phyloP scores from a whole-genome alignment of 139 green algal species.

The Deuterostichococcus epilithicus region DNA sequence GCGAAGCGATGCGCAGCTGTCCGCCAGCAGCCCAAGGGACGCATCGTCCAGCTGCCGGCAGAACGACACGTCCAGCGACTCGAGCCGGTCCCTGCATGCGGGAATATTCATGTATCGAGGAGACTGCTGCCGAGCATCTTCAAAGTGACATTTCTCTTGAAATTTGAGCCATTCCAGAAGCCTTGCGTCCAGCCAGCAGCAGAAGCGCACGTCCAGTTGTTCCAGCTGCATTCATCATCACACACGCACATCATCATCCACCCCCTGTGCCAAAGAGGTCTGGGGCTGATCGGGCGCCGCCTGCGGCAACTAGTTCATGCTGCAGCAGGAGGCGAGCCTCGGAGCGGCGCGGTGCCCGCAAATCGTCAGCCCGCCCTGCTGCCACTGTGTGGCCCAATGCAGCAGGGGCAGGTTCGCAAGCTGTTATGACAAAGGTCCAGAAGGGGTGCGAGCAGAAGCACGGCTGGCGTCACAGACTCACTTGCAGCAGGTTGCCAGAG shows the following conservation, averaged over 20 bases:
- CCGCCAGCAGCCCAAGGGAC: slow-evolving; percentile 47
- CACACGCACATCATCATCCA: no score
- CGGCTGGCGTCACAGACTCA: no score
- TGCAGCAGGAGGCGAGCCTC: not conserved
- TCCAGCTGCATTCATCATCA: no score
- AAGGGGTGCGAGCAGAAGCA: not conserved
- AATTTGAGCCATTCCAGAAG: not conserved
- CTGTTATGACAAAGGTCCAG: not conserved
- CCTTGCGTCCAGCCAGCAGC: not conserved
- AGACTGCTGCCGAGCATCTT: no score
- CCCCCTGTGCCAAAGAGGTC: not conserved
- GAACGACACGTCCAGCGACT: slow-evolving; percentile 48
- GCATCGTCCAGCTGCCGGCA: slow-evolving; percentile 31
- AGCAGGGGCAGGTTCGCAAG: not conserved
- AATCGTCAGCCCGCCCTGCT: no score
- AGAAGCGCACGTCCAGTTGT: no score
- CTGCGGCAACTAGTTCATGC: not conserved
- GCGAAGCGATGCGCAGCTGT: slow-evolving; percentile 30
- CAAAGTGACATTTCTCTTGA: not conserved
- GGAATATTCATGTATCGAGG: no score
- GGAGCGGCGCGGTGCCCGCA: no score
- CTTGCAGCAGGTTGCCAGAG: slow-evolving; percentile 6
- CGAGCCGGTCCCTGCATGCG: slow-evolving; percentile 24
- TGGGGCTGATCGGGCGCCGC: not conserved
- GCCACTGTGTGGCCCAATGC: not conserved